A percentile compares a stretch with the other conserved stretches of the same genome.
Conservation (phyloP, 257 asterid species). For the Capsicum baccatum region DNA sequence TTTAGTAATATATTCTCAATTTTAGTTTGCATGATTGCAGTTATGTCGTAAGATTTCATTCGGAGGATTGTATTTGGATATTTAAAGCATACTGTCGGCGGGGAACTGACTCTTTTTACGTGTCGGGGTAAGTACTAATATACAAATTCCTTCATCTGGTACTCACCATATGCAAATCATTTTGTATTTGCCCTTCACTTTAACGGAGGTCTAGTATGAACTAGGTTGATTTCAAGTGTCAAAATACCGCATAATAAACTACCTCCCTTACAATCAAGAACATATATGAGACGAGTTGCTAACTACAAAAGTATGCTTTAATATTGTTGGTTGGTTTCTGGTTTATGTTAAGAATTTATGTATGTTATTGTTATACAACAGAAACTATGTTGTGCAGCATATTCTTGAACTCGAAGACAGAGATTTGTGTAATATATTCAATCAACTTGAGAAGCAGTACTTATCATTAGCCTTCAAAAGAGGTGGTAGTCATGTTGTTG, state of each 20-base stretch:
- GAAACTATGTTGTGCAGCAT: constrained; percentile 27
- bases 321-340: too few species aligned
- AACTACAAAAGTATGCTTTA: too few species aligned
- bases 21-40: too few species aligned
- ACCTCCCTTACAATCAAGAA: neutral
- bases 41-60: too few species aligned
- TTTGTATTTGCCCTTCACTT: neutral
- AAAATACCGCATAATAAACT: too few species aligned
- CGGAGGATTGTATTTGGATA: too few species aligned
- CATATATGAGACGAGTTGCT: too few species aligned
- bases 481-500: constrained; percentile 24
- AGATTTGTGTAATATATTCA: constrained; percentile 1
- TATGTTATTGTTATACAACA: neutral
- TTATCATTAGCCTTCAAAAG: neutral
- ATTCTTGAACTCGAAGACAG: neutral
- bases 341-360: too few species aligned
- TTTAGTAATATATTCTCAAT: too few species aligned
- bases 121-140: neutral
- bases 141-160: neutral
- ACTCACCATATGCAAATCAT: neutral
- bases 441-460: neutral
- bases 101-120: too few species aligned
- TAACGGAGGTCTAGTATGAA: neutral
- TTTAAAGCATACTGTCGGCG: too few species aligned
- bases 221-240: neutral